Conservation (phyloP, 371 early-diverging fungal genomes). For the Rhizopus microsporus region DNA sequence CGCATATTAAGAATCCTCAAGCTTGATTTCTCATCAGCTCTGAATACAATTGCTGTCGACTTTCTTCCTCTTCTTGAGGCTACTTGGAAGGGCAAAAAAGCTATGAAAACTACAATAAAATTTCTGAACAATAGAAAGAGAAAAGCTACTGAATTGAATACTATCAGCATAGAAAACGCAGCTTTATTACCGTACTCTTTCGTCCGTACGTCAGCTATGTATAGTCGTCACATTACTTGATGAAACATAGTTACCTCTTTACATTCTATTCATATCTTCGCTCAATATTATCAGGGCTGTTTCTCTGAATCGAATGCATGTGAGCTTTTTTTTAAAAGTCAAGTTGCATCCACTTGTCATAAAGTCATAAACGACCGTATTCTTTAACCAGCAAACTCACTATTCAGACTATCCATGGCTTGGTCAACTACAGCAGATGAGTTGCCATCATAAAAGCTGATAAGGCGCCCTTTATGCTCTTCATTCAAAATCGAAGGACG, state of each 20-base stretch:
- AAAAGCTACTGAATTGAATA: not conserved
- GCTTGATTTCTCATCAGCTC: not conserved
- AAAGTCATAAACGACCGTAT: slow-evolving; percentile 5
- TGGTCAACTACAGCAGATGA: slow-evolving; percentile 7
- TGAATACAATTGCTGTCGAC: not conserved
- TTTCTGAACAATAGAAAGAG: not conserved
- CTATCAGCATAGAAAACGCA: too few relatives aligned
- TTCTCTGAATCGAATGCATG: slow-evolving; percentile 10
- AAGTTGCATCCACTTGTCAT: slow-evolving; percentile 8
- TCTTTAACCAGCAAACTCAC: slow-evolving; percentile 6
- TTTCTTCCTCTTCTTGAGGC: slow-evolving; percentile 4
- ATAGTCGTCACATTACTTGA: too few relatives aligned
- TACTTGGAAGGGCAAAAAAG: not conserved
- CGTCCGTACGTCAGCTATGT: too few relatives aligned
- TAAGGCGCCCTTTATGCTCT: slow-evolving; percentile 12
- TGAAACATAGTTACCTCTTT: too few relatives aligned
- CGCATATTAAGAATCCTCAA: slow-evolving; percentile 1
- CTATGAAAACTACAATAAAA: not conserved
- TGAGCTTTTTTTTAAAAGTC: slow-evolving; percentile 11
- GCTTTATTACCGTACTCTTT: too few relatives aligned
- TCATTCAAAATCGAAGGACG: slow-evolving; percentile 1
- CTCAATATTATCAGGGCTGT: slow-evolving; percentile 6
- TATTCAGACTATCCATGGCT: not conserved
- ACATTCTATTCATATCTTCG: slow-evolving; percentile 1
- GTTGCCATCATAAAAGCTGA: slow-evolving; percentile 5